Evolutionary conservation across 345 rosid genomes (phyloP).

Genomic region (Eucalyptus urophylla): DNA sequence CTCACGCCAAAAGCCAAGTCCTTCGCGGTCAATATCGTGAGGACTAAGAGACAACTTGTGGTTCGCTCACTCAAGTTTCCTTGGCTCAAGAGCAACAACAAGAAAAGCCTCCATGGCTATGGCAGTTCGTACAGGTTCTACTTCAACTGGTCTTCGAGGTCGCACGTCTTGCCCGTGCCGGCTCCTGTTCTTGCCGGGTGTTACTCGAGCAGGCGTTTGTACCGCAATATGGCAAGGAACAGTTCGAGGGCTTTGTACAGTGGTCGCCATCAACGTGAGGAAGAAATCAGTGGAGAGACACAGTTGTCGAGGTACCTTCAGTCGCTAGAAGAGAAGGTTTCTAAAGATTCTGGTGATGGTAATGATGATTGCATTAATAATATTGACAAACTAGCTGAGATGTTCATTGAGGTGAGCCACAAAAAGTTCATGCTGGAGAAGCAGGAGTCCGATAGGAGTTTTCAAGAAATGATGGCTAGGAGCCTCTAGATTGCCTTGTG

Average conservation of each 20-base stretch:
- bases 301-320: slow-evolving; percentile 52
- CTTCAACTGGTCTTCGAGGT: background rate
- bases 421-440: slow-evolving; percentile 85
- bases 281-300: background rate
- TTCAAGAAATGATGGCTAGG: slow-evolving; percentile 63
- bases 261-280: background rate
- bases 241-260: background rate
- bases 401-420: slow-evolving; percentile 68
- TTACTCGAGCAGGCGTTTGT: background rate
- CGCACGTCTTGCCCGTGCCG: background rate
- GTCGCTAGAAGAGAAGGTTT: slow-evolving; percentile 50
- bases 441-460: slow-evolving; percentile 87
- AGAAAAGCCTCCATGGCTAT: background rate
- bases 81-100: background rate
- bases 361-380: slow-evolving; percentile 16
- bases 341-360: background rate
- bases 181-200: background rate
- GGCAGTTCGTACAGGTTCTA: background rate
- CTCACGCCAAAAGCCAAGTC: background rate
- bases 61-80: background rate
- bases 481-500: slow-evolving; percentile 16
- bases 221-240: background rate
- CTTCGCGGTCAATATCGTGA: background rate
- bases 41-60: background rate
- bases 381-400: slow-evolving; percentile 72